These are phyloP conservation scores for Solanum hybrid DNA, from an alignment of 305 asterid genomes.

Conservation along the genomic window DNA sequence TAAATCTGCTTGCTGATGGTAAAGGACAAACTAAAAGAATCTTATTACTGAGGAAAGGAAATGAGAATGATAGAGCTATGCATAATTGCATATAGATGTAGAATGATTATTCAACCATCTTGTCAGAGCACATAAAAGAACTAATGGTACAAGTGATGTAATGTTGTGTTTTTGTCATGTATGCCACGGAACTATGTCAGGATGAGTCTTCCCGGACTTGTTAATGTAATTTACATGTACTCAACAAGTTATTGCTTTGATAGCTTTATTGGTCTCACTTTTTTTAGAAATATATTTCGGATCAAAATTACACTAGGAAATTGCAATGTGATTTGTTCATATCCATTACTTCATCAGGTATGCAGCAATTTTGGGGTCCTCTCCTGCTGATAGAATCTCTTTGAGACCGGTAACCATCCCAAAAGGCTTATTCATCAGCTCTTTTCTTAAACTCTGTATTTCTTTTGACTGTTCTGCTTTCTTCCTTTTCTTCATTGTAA, in stretches of 20 bases:
- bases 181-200: not conserved
- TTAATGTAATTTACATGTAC: not conserved
- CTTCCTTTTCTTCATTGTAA: not conserved
- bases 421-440: not conserved
- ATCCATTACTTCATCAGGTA: conserved; percentile 48
- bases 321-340: not conserved
- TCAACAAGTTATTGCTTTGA: not conserved
- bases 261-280: not conserved
- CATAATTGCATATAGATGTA: not conserved
- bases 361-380: conserved; percentile 90
- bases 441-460: not conserved
- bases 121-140: not conserved
- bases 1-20: not conserved
- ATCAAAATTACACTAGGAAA: not conserved
- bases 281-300: not conserved
- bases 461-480: not conserved
- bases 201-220: not conserved
- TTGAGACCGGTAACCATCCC: conserved; percentile 64
- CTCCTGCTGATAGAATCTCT: conserved; percentile 52
- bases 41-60: not conserved
- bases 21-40: not conserved
- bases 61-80: not conserved
- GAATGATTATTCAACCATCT: not conserved
- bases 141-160: not conserved
- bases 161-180: not conserved